Evolutionary conservation across 106 monocot species (phyloP).

Genomic region (Triglochin maritima): DNA sequence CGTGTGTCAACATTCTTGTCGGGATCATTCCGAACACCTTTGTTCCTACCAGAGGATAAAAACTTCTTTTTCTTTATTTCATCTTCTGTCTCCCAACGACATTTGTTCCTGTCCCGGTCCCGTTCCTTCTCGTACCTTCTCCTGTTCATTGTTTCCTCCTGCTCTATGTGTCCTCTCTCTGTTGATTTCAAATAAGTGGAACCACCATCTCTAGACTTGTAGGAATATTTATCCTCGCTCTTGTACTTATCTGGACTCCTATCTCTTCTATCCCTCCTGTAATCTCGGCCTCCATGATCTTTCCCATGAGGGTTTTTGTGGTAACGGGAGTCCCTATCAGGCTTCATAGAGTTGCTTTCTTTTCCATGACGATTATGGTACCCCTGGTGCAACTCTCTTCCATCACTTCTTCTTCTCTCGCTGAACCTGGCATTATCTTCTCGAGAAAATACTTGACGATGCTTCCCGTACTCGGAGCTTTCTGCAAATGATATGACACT

Average conservation of each 20-base stretch:
- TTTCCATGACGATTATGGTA: constrained; percentile 19
- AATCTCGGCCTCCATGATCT: constrained; percentile 6
- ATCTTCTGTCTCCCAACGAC: constrained; percentile 12
- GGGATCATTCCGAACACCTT: constrained; percentile 7
- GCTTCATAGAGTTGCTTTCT: constrained; percentile 28
- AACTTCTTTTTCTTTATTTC: constrained; percentile 13
- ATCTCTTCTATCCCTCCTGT: constrained; percentile 27
- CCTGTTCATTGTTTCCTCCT: constrained; percentile 20
- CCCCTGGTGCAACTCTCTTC: constrained; percentile 23
- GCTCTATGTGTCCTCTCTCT: constrained; percentile 11
- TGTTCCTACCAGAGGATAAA: constrained; percentile 2
- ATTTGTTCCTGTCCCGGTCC: constrained; percentile 32
- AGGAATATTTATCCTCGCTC: constrained; percentile 18
- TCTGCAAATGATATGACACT: constrained; percentile 14
- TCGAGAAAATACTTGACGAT: constrained; percentile 11
- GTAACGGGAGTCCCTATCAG: constrained; percentile 28
- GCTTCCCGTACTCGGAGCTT: constrained; percentile 14
- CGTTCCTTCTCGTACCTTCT: constrained; percentile 23
- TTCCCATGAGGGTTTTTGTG: constrained; percentile 18
- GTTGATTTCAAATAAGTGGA: constrained; percentile 13
- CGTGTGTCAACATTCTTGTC: not conserved
- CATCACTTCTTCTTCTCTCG: constrained; percentile 26
- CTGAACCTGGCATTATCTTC: constrained; percentile 10
- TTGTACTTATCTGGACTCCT: constrained; percentile 33
- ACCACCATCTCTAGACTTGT: constrained; percentile 17